Evolutionary conservation across 2,329 filamentous ascomycete species (phyloP), one percentile per base, ranked within the genome.

Genomic region (Trichophyton mentagrophytes): DNA sequence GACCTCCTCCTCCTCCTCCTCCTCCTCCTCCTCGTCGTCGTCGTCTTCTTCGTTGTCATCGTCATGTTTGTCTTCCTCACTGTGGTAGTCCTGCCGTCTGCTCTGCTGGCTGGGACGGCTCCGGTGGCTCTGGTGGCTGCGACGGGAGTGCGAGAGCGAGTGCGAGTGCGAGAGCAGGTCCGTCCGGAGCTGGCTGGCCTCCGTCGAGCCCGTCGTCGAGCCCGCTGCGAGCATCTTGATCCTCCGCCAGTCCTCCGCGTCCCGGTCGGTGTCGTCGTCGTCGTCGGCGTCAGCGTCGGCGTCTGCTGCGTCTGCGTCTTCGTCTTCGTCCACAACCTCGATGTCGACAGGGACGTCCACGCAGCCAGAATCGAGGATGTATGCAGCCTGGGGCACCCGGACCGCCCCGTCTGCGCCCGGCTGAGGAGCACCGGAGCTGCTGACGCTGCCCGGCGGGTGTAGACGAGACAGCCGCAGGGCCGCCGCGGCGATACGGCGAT

Each of bases 1-100:
- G 33, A 2, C 33, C 6, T 69, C 69, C 7, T 68, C 67, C 2
- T 57, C 1, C 2, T 69, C 1, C 2, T 69, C 33, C 11, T 36
- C 33, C 6, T 69, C 69, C 6, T 68, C 67, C 2, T 57, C 1
- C 0, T 69, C 69, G 7, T 68, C 67, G 2, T 67, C 62, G 17
- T 68, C 33, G 33, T 36, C 33, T 13, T 36, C 33, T 6, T 69
- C 69, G 11, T 68, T 67, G 3, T 67, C 62, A 22, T 68, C 66
- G 42, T 63, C 63, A 63, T 68, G 68, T 60, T 71, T 70, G 22
- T 68, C 22, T 11, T 40, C 55, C 3, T 57, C 55, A 0, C 17
- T 4, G 1, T 42, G 3, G n/a, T 40, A 1, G 30, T 57, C 22
- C 8, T 38, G 33, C 33, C 33, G 49, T 20, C 27, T 20, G 40